Percentiles rank a stretch among this genome's conserved stretches.
Evolutionary conservation across 2,329 filamentous ascomycete species (phyloP).

Genomic region (Colletotrichum sp.): DNA sequence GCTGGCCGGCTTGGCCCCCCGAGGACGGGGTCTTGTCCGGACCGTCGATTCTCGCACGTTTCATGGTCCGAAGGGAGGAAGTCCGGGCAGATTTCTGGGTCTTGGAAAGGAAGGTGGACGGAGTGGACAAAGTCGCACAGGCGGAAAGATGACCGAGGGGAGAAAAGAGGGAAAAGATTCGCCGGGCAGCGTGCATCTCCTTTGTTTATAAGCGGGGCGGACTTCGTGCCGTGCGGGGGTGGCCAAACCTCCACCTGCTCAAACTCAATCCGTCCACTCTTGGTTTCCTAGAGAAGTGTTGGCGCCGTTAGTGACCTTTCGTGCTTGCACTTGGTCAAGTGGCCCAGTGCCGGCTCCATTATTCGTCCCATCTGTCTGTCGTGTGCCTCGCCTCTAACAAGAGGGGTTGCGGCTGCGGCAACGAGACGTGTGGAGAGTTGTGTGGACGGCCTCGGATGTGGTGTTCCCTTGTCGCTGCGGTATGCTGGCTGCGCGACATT

Average conservation of each 20-base stretch:
- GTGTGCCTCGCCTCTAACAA: neutral
- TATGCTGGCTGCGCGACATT: neutral
- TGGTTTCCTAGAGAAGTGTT: neutral
- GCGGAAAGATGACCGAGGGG: constrained; percentile 20
- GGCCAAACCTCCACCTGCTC: neutral
- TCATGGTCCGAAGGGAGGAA: constrained; percentile 16
- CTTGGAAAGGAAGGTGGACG: constrained; percentile 6
- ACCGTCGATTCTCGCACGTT: constrained; percentile 18
- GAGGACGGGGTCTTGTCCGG: constrained; percentile 20
- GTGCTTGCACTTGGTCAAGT: neutral
- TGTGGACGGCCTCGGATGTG: neutral
- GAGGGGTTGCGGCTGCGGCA: neutral
- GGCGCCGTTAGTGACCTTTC: neutral
- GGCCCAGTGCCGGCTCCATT: neutral
- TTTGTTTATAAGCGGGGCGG: constrained; percentile 23
- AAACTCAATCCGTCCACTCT: neutral
- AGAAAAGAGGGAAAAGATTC: constrained; percentile 12
- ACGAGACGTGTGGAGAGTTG: neutral
- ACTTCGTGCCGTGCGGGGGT: constrained; percentile 21
- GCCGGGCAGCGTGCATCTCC: neutral
- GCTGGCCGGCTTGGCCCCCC: neutral
- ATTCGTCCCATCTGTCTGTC: neutral
- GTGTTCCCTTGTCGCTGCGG: neutral
- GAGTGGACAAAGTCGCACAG: constrained; percentile 6
- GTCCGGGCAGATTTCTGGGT: constrained; percentile 15